These are phyloP conservation scores for Aspergillus novoparasiticus DNA, from an alignment of 2,329 filamentous ascomycete species.

Conservation along the genomic window DNA sequence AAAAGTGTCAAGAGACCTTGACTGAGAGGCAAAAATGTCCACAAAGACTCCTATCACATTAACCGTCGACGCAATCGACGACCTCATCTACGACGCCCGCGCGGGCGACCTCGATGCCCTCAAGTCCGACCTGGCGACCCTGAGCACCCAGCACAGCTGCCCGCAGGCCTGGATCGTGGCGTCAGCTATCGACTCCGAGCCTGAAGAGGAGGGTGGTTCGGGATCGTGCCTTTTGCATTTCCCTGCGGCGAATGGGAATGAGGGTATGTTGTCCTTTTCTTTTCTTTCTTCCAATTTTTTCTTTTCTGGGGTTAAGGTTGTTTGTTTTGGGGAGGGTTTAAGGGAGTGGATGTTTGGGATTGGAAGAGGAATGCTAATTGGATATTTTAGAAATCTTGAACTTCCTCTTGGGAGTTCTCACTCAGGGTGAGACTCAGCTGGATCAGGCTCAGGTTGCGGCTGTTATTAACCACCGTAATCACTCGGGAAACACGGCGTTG, in stretches of 20 bases:
- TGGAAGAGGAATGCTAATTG: background rate
- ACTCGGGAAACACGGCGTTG: slow-evolving; percentile 83
- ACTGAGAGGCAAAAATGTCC: slow-evolving; percentile 19
- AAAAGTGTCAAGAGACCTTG: background rate
- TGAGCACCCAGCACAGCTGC: slow-evolving; percentile 64
- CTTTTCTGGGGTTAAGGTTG: too few relatives aligned
- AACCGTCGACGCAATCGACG: slow-evolving; percentile 81
- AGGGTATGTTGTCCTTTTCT: slow-evolving; percentile 56
- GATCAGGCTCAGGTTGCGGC: slow-evolving; percentile 22
- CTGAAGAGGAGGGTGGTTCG: slow-evolving; percentile 67
- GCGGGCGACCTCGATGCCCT: slow-evolving; percentile 75
- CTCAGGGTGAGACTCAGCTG: slow-evolving; percentile 2
- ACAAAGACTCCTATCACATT: slow-evolving; percentile 44
- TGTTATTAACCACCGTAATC: slow-evolving; percentile 62
- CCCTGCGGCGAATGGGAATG: slow-evolving; percentile 86
- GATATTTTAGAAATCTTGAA: slow-evolving; percentile 48
- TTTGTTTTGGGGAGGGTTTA: too few relatives aligned
- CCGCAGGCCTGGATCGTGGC: slow-evolving; percentile 66
- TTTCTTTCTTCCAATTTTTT: too few relatives aligned
- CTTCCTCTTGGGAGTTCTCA: slow-evolving; percentile 48
- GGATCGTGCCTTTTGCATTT: slow-evolving; percentile 70
- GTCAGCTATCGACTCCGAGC: slow-evolving; percentile 71
- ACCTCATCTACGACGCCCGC: slow-evolving; percentile 85
- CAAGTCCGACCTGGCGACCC: slow-evolving; percentile 57
- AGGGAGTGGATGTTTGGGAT: background rate